phyloP scores from a whole-genome alignment of 768 basidiomycete genomes.

The Hygrocybe coccinea region DNA sequence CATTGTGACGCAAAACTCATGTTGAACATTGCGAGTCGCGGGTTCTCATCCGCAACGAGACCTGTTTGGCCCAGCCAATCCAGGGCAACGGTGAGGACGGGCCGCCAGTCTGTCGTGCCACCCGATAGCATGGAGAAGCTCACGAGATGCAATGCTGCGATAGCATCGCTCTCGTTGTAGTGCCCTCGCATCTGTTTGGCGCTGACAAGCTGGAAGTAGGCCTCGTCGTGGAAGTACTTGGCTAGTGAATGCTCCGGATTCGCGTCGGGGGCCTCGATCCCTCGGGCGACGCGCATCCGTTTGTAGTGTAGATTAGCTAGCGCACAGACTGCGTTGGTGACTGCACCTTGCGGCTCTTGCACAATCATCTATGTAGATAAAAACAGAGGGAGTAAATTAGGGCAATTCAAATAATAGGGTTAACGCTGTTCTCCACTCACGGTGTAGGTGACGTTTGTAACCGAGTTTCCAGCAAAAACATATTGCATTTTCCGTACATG shows the following conservation, averaged over 20 bases:
- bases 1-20: slow-evolving; percentile 53
- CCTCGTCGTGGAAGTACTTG: slow-evolving; percentile 63
- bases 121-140: slow-evolving; percentile 69
- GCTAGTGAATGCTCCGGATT: slow-evolving; percentile 55
- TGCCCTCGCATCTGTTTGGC: slow-evolving; percentile 50
- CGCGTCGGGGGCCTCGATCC: slow-evolving; percentile 51
- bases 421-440: slow-evolving; percentile 38
- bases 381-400: neutral
- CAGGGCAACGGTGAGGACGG: slow-evolving; percentile 62
- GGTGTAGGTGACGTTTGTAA: slow-evolving; percentile 60
- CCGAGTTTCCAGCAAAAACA: slow-evolving; percentile 56
- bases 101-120: slow-evolving; percentile 64
- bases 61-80: slow-evolving; percentile 74
- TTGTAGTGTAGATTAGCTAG: slow-evolving; percentile 66
- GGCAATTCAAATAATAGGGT: neutral
- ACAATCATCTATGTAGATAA: slow-evolving; percentile 43
- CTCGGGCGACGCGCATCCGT: slow-evolving; percentile 55
- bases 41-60: slow-evolving; percentile 59
- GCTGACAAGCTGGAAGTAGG: slow-evolving; percentile 55
- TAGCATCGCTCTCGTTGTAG: slow-evolving; percentile 64
- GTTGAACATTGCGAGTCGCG: slow-evolving; percentile 50
- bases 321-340: slow-evolving; percentile 72
- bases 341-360: slow-evolving; percentile 63
- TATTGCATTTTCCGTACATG: slow-evolving; percentile 64
- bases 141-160: slow-evolving; percentile 74